Evolutionary conservation across 768 basidiomycete genomes (phyloP).

Genomic region (Tricholoma matsutake): DNA sequence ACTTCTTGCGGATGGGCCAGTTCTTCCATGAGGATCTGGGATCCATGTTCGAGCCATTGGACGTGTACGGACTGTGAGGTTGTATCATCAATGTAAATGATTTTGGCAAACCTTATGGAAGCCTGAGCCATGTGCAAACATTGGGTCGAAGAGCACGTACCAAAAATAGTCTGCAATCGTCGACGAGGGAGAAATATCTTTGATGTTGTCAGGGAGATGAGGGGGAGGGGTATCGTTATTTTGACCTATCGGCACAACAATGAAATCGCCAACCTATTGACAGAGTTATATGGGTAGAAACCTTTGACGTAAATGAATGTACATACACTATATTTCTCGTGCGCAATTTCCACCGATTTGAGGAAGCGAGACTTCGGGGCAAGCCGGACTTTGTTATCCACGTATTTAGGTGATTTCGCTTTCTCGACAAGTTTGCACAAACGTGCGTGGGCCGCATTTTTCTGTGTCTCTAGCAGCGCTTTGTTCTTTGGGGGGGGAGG

Average conservation of each 20-base stretch:
- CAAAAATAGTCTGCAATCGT: slow-evolving; percentile 62
- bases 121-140: not conserved
- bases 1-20: slow-evolving; percentile 63
- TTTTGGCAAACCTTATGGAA: slow-evolving; percentile 59
- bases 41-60: slow-evolving; percentile 74
- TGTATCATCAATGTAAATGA: slow-evolving; percentile 49
- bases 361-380: slow-evolving; percentile 31
- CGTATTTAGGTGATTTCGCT: slow-evolving; percentile 26
- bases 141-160: slow-evolving; percentile 28
- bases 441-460: slow-evolving; percentile 18
- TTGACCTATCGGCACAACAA: slow-evolving; percentile 46
- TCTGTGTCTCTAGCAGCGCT: slow-evolving; percentile 22
- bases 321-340: slow-evolving; percentile 41
- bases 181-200: slow-evolving; percentile 34
- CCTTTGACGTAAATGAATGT: not conserved
- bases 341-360: slow-evolving; percentile 41
- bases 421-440: slow-evolving; percentile 28
- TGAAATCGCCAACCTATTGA: slow-evolving; percentile 58
- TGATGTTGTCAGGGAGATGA: slow-evolving; percentile 28
- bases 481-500: slow-evolving; percentile 30
- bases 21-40: slow-evolving; percentile 57
- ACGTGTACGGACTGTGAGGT: slow-evolving; percentile 49
- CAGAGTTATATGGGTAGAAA: not conserved
- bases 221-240: slow-evolving; percentile 27
- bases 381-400: slow-evolving; percentile 33